These are phyloP conservation scores for Colletotrichum sp. DNA, from an alignment of 2,329 filamentous ascomycete genomes.

Conservation along the genomic window DNA sequence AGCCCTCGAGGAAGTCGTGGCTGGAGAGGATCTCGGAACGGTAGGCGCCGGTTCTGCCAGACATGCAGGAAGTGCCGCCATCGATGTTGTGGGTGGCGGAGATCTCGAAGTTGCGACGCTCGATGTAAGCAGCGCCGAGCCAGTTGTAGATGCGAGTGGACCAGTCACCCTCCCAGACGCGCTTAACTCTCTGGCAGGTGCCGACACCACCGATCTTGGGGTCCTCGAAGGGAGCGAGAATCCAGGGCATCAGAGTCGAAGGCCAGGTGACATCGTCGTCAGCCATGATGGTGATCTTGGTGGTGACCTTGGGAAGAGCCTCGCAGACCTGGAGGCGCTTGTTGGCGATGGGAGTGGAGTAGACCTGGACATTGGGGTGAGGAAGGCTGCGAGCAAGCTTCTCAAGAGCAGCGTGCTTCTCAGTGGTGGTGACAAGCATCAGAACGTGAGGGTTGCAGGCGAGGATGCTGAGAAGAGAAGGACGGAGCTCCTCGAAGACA, in stretches of 20 bases:
- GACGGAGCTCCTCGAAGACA: slow-evolving; percentile 80
- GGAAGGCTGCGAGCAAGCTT: slow-evolving; percentile 67
- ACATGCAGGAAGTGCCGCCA: slow-evolving; percentile 95
- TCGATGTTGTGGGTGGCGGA: slow-evolving; percentile 95
- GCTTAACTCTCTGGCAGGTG: slow-evolving; percentile 85
- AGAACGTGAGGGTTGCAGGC: slow-evolving; percentile 73
- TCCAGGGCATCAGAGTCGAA: slow-evolving; percentile 83
- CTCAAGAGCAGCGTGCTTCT: slow-evolving; percentile 74
- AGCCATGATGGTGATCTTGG: slow-evolving; percentile 87
- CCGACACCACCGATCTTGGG: slow-evolving; percentile 85
- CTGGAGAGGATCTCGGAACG: slow-evolving; percentile 87
- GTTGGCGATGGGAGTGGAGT: slow-evolving; percentile 85
- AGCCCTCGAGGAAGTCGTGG: slow-evolving; percentile 83
- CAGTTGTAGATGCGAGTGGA: slow-evolving; percentile 80
- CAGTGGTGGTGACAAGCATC: slow-evolving; percentile 85
- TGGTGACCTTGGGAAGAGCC: slow-evolving; percentile 84
- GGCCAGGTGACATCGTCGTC: slow-evolving; percentile 98
- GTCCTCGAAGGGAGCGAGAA: slow-evolving; percentile 91
- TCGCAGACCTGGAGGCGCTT: slow-evolving; percentile 94
- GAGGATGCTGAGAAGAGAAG: slow-evolving; percentile 80
- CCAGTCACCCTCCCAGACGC: slow-evolving; percentile 65
- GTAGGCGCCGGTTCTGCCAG: slow-evolving; percentile 91
- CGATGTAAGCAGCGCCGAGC: slow-evolving; percentile 89
- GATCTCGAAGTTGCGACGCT: slow-evolving; percentile 95
- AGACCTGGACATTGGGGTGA: slow-evolving; percentile 70